A percentile compares a stretch with the other conserved stretches of the same genome.
Evolutionary conservation across 176 grass and related monocot species (phyloP).

Genomic region (Juncus effusus): DNA sequence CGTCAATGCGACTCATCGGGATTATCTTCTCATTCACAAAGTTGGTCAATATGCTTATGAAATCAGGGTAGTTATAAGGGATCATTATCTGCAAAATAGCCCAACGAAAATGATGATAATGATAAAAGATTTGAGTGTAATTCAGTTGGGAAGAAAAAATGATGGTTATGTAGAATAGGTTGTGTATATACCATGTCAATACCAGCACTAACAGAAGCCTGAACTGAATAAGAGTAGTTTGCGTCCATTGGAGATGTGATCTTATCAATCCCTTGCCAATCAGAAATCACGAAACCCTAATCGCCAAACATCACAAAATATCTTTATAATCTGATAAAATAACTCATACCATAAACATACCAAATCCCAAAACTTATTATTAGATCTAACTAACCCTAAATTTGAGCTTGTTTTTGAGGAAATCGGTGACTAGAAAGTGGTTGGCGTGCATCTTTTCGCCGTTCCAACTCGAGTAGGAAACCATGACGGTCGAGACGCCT

Average conservation of each 20-base stretch:
- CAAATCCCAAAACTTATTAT: not conserved
- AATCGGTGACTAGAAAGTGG: constrained; percentile 11
- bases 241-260: constrained; percentile 27
- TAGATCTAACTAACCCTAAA: constrained; percentile 21
- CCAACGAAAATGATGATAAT: not conserved
- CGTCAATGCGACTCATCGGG: constrained; percentile 23
- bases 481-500: constrained; percentile 25
- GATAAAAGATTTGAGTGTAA: not conserved
- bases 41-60: constrained; percentile 22
- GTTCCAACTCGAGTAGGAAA: constrained; percentile 38
- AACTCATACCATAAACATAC: not conserved
- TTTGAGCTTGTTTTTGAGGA: not conserved
- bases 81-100: constrained; percentile 22
- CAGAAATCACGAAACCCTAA: constrained; percentile 29
- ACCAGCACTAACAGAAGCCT: constrained; percentile 11
- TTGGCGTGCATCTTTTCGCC: constrained; percentile 32
- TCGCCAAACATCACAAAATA: constrained; percentile 1
- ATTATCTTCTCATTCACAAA: constrained; percentile 13
- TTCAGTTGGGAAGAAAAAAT: not conserved
- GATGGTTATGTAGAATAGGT: not conserved
- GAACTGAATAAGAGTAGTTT: constrained; percentile 30
- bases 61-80: constrained; percentile 14
- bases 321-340: constrained; percentile 3
- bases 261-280: constrained; percentile 33
- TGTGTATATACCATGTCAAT: constrained; percentile 19